These are phyloP conservation scores for Brassica cretica DNA, from an alignment of 345 rosid genomes.

Conservation along the genomic window DNA sequence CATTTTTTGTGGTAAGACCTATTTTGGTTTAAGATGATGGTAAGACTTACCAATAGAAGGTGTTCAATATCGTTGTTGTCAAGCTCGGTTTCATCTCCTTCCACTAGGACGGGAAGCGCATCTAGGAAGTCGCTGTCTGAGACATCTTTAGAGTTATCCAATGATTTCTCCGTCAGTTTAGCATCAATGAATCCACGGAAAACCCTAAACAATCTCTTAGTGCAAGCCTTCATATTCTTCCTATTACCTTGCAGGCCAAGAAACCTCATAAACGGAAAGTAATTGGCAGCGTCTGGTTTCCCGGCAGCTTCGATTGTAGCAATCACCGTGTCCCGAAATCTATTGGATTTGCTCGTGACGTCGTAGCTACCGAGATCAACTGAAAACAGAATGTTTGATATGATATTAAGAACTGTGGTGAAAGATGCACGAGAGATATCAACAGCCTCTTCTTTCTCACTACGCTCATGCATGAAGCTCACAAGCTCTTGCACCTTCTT, in stretches of 20 bases:
- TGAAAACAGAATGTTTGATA: conserved; percentile 29
- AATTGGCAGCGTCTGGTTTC: conserved; percentile 26
- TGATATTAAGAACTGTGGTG: conserved; percentile 22
- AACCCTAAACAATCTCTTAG: conserved; percentile 16
- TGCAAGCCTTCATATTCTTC: conserved; percentile 6
- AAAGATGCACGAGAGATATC: conserved; percentile 30
- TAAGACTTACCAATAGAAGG: conserved; percentile 40
- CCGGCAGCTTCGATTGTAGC: conserved; percentile 20
- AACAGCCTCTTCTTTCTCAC: conserved; percentile 22
- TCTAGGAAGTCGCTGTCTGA: conserved; percentile 21
- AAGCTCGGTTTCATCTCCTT: conserved; percentile 23
- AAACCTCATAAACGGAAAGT: conserved; percentile 28
- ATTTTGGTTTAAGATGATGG: no score
- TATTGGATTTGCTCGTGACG: conserved; percentile 1
- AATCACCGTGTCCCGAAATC: conserved; percentile 13
- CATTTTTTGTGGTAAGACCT: no score
- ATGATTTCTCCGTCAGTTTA: conserved; percentile 8
- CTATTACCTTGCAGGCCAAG: conserved; percentile 37
- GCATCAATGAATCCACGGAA: conserved; percentile 27
- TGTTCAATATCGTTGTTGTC: not conserved
- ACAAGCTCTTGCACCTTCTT: conserved; percentile 24
- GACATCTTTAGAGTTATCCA: not conserved
- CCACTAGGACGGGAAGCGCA: conserved; percentile 18
- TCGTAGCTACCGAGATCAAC: conserved; percentile 26
- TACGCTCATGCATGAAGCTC: conserved; percentile 15